Evolutionary conservation across 768 basidiomycete species (phyloP).

Genomic region (Kwoniella pini): DNA sequence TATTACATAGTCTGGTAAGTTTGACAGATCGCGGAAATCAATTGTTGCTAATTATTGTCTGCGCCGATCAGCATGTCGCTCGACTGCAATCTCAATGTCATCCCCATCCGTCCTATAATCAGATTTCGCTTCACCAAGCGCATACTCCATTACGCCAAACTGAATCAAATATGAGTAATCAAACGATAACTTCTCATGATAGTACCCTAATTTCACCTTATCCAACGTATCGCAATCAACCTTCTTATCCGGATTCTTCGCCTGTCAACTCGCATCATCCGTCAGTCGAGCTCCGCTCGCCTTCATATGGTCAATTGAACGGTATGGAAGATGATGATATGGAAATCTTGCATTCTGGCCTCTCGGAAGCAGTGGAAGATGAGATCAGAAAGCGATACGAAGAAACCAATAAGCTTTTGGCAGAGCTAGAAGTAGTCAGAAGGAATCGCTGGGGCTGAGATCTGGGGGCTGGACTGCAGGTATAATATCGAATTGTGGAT

Average conservation of each 20-base stretch:
- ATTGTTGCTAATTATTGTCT: neutral
- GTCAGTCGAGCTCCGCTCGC: neutral
- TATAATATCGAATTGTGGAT: too few species aligned
- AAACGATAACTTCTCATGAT: neutral
- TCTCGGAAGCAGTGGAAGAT: constrained; percentile 16
- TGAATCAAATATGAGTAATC: neutral
- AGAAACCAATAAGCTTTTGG: constrained; percentile 48
- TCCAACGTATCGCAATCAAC: constrained; percentile 12
- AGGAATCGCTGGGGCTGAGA: constrained; percentile 31
- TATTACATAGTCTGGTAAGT: constrained; percentile 41
- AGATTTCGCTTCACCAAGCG: too few species aligned
- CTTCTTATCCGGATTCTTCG: constrained; percentile 22
- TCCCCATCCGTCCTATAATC: too few species aligned
- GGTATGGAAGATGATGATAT: constrained; percentile 16
- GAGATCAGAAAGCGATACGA: constrained; percentile 41
- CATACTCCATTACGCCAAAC: neutral
- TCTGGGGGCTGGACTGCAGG: too few species aligned
- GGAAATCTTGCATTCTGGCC: constrained; percentile 6
- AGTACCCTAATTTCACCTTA: constrained; percentile 4
- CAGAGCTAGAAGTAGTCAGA: constrained; percentile 39
- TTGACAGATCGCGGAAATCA: neutral
- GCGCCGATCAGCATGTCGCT: constrained; percentile 9
- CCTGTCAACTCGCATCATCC: constrained; percentile 13
- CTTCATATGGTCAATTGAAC: neutral
- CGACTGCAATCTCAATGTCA: neutral